A percentile compares a stretch with the other conserved stretches of the same genome.
These are phyloP conservation scores for Globisporangium paroecandrum DNA, from an alignment of 352 stramenopile genomes.

Conservation along the genomic window DNA sequence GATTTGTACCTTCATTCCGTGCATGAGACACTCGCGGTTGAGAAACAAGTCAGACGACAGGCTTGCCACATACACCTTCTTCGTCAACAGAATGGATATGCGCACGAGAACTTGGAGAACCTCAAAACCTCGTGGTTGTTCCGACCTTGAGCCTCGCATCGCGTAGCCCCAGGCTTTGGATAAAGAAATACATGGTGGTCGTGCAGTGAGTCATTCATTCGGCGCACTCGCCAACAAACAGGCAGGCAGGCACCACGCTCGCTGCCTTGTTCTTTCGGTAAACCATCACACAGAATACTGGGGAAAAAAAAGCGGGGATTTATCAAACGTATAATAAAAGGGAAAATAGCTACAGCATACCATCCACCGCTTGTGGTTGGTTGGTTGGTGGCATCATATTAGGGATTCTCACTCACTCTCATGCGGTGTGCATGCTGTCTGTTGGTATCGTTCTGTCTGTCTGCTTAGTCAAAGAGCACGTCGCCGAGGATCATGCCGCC, in stretches of 20 bases:
- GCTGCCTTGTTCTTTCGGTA: neutral
- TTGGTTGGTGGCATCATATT: neutral
- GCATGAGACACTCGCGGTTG: too few relatives aligned
- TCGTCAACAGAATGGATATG: too few relatives aligned
- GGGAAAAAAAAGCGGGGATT: neutral
- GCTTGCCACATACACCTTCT: too few relatives aligned
- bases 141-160: too few relatives aligned
- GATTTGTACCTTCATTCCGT: neutral
- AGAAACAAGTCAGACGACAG: too few relatives aligned
- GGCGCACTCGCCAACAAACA: neutral
- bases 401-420: neutral
- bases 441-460: neutral
- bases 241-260: neutral
- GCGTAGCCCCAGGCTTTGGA: too few relatives aligned
- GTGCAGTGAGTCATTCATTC: neutral
- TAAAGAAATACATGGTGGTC: too few relatives aligned
- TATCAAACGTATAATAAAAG: neutral
- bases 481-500: conserved; percentile 77
- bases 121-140: too few relatives aligned
- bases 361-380: neutral
- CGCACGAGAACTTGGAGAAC: too few relatives aligned
- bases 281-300: neutral
- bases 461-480: conserved; percentile 43
- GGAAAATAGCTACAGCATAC: neutral
- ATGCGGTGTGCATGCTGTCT: neutral